Conservation (phyloP, 2,329 filamentous ascomycete genomes). For the Botrytis pseudocinerea region DNA sequence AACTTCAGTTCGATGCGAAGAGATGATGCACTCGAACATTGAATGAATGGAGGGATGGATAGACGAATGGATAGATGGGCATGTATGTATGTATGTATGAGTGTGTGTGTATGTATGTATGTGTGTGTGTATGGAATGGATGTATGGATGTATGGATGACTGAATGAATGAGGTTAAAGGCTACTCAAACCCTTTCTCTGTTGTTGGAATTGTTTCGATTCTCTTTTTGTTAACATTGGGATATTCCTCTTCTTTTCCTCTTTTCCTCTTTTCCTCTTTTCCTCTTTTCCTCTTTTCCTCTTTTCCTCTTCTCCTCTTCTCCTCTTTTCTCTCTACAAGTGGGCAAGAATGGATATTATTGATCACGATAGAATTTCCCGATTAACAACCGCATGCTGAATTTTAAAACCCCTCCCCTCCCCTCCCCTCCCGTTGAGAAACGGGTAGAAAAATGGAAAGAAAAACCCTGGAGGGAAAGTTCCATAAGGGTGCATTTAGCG, state of each 20-base stretch:
- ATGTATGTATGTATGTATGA: neutral
- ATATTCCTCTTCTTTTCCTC: neutral
- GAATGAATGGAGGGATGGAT: neutral
- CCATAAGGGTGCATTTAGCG: constrained; percentile 4
- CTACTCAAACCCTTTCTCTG: neutral
- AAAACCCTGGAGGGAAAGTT: neutral
- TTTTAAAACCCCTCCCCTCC: neutral
- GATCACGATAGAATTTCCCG: neutral
- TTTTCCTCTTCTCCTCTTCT: neutral
- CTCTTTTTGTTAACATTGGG: neutral
- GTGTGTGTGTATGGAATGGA: no score
- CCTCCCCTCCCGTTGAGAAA: neutral
- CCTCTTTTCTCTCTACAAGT: neutral
- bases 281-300: neutral
- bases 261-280: neutral
- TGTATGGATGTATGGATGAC: neutral
- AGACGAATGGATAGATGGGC: neutral
- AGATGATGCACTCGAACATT: neutral
- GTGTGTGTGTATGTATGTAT: neutral
- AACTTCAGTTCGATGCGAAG: neutral
- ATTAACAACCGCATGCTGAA: neutral
- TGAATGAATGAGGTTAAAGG: neutral
- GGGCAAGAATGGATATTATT: neutral
- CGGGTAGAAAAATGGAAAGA: neutral
- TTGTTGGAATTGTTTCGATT: neutral